Percentiles rank a stretch among this genome's conserved stretches.
phyloP scores from a whole-genome alignment of 2,329 filamentous ascomycete species.

The Phaeosphaeria sp. region DNA sequence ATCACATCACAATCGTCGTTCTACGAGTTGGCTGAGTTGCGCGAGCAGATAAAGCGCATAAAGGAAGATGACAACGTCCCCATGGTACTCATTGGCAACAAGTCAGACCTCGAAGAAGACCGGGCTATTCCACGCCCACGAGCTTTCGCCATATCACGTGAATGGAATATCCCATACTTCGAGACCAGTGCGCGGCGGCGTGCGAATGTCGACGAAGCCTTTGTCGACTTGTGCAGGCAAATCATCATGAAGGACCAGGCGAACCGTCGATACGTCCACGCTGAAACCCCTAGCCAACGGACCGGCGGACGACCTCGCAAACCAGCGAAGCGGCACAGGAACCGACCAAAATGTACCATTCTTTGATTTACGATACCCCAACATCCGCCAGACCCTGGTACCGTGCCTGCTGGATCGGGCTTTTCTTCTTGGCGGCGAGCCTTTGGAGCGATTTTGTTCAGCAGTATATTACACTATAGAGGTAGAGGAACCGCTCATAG shows the following conservation, averaged over 20 bases:
- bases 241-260: constrained; percentile 77
- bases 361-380: constrained; percentile 33
- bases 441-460: neutral
- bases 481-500: constrained; percentile 27
- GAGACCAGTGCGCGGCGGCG: constrained; percentile 84
- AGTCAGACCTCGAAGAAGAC: constrained; percentile 87
- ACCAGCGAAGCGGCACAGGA: constrained; percentile 14
- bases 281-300: constrained; percentile 17
- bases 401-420: constrained; percentile 33
- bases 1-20: constrained; percentile 88
- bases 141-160: constrained; percentile 84
- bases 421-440: constrained; percentile 8
- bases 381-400: constrained; percentile 20
- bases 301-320: constrained; percentile 9
- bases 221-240: constrained; percentile 82
- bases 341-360: constrained; percentile 36
- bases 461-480: constrained; percentile 19
- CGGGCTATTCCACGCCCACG: constrained; percentile 77
- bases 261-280: constrained; percentile 27
- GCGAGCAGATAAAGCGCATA: constrained; percentile 89
- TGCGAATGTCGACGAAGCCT: constrained; percentile 90
- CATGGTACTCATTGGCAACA: constrained; percentile 92
- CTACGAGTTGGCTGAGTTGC: constrained; percentile 78
- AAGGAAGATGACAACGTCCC: constrained; percentile 86
- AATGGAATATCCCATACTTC: constrained; percentile 89